Conservation (phyloP, 768 basidiomycete genomes). For the Tricholoma sp. region DNA sequence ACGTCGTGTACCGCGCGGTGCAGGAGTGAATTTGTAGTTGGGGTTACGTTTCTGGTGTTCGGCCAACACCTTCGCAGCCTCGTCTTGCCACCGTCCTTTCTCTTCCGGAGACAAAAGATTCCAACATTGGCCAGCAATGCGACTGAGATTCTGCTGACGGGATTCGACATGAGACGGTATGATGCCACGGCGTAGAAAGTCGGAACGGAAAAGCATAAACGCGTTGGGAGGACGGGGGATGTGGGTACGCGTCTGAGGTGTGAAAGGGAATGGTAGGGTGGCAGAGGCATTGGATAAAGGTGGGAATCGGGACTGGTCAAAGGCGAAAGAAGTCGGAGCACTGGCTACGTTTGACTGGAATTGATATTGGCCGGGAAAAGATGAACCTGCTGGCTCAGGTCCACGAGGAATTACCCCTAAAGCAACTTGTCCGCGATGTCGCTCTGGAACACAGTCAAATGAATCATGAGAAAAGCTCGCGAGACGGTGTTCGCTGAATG, state of each 20-base stretch:
- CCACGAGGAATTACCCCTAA: neutral
- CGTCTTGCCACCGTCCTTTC: conserved; percentile 38
- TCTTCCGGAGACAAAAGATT: conserved; percentile 43
- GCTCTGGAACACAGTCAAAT: neutral
- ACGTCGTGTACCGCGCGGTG: conserved; percentile 28
- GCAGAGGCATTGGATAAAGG: neutral
- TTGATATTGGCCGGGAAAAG: neutral
- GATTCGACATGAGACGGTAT: conserved; percentile 48
- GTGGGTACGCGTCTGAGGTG: conserved; percentile 26
- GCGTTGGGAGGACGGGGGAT: conserved; percentile 78
- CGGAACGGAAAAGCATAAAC: conserved; percentile 78
- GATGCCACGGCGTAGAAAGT: conserved; percentile 45
- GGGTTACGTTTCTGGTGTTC: conserved; percentile 50
- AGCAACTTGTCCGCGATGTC: neutral
- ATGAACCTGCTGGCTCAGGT: neutral
- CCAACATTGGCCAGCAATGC: conserved; percentile 69
- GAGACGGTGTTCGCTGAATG: neutral
- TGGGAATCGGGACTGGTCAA: neutral
- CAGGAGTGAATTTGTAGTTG: conserved; percentile 58
- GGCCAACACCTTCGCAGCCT: conserved; percentile 42
- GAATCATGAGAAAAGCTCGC: neutral
- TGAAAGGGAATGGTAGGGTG: neutral
- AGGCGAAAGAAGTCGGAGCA: neutral
- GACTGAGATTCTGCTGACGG: conserved; percentile 70
- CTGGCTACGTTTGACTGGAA: neutral